A percentile compares a stretch with the other conserved stretches of the same genome.
phyloP scores from a whole-genome alignment of 176 grass and related monocot genomes.

The Chrysopogon serrulatus region DNA sequence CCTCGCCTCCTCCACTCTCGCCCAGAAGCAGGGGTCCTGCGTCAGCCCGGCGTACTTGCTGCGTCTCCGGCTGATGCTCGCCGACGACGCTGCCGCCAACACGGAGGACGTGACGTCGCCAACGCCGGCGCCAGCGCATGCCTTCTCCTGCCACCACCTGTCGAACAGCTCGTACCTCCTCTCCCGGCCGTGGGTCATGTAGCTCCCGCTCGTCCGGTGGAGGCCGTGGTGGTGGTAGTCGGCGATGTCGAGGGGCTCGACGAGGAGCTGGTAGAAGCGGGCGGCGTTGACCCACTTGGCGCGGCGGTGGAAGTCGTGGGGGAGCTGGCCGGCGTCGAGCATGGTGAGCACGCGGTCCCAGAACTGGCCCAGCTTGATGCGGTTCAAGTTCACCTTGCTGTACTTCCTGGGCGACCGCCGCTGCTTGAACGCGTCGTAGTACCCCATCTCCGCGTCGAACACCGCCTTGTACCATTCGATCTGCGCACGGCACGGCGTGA shows the following conservation, averaged over 20 bases:
- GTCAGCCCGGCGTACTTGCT: constrained; percentile 92
- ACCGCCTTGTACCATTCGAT: constrained; percentile 91
- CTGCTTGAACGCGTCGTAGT: constrained; percentile 91
- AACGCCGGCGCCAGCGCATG: not conserved
- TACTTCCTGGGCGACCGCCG: constrained; percentile 50
- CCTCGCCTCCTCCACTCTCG: constrained; percentile 71
- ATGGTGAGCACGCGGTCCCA: constrained; percentile 86
- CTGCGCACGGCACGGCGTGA: constrained; percentile 77
- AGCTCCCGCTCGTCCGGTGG: constrained; percentile 59
- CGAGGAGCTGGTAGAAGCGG: constrained; percentile 87
- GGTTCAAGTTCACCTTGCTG: constrained; percentile 45
- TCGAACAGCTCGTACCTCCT: constrained; percentile 83
- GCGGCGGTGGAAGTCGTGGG: constrained; percentile 74
- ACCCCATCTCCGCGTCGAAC: constrained; percentile 69
- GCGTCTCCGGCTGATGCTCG: constrained; percentile 22
- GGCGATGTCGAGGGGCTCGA: constrained; percentile 91
- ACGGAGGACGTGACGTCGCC: not conserved
- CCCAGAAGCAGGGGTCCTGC: constrained; percentile 97
- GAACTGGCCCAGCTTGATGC: constrained; percentile 72
- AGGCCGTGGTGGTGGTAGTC: constrained; percentile 62
- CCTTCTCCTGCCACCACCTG: constrained; percentile 74
- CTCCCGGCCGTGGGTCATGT: constrained; percentile 73
- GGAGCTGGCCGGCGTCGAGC: constrained; percentile 71
- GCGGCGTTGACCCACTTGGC: constrained; percentile 96
- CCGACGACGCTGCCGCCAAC: not conserved